Conservation (phyloP, 2,329 filamentous ascomycete genomes). For the Penicillium polonicum region DNA sequence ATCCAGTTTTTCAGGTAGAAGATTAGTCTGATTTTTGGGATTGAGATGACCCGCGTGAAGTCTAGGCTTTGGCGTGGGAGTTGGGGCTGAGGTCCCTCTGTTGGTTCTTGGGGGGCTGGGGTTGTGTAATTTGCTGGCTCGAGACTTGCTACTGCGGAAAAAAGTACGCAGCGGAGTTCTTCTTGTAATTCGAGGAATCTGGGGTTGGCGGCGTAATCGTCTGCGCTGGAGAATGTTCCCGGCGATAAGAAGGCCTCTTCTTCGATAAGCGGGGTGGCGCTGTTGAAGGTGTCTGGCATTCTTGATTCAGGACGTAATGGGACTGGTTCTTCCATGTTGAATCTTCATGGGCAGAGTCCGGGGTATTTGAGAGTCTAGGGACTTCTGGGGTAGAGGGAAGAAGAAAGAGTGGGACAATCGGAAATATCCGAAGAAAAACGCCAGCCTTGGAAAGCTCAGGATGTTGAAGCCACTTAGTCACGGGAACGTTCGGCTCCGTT, state of each 20-base stretch:
- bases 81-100: constrained; percentile 4
- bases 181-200: constrained; percentile 46
- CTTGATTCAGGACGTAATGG: constrained; percentile 8
- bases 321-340: constrained; percentile 19
- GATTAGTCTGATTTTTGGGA: constrained; percentile 38
- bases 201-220: constrained; percentile 35
- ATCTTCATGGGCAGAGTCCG: neutral
- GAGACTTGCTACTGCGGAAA: constrained; percentile 44
- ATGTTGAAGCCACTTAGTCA: constrained; percentile 10
- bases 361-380: neutral
- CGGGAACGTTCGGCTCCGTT: neutral
- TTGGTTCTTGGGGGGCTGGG: constrained; percentile 27
- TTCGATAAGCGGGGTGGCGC: constrained; percentile 17
- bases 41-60: constrained; percentile 23
- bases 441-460: neutral
- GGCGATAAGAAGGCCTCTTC: constrained; percentile 27
- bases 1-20: constrained; percentile 46
- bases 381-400: constrained; percentile 11
- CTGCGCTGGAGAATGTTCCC: constrained; percentile 27
- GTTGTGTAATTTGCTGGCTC: constrained; percentile 39
- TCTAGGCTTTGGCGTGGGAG: constrained; percentile 19
- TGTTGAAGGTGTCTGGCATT: constrained; percentile 14
- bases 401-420: constrained; percentile 2
- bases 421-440: neutral
- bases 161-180: constrained; percentile 43